Percentiles rank a stretch among this genome's conserved stretches.
Evolutionary conservation across 176 grass and related monocot species (phyloP).

Genomic region (Ensete ventricosum): DNA sequence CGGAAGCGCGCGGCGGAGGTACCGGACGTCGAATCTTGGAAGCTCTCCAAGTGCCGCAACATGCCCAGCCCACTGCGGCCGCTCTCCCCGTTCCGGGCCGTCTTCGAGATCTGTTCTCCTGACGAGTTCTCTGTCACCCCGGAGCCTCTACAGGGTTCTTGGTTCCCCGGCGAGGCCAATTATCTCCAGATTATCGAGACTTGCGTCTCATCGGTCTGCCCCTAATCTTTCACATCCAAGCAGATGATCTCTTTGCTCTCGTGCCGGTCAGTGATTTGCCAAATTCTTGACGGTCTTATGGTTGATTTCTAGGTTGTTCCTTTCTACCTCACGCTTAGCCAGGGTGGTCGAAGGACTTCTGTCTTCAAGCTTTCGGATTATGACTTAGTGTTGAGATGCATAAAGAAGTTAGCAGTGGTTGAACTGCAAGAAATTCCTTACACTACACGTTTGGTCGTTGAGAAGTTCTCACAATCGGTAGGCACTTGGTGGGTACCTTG

Average conservation of each 20-base stretch:
- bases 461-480: conserved; percentile 28
- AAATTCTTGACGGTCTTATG: neutral
- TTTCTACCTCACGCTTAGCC: conserved; percentile 51
- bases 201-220: conserved; percentile 42
- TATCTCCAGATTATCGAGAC: conserved; percentile 55
- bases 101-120: conserved; percentile 59
- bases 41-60: conserved; percentile 53
- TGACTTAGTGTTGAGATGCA: conserved; percentile 49
- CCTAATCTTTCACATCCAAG: neutral
- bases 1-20: conserved; percentile 48
- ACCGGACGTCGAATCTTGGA: conserved; percentile 21
- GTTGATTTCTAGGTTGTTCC: conserved; percentile 44
- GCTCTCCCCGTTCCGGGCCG: conserved; percentile 38
- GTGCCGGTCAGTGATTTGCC: neutral
- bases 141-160: conserved; percentile 33
- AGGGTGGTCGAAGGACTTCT: conserved; percentile 42
- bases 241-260: neutral
- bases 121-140: conserved; percentile 71
- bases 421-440: conserved; percentile 60
- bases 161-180: conserved; percentile 50
- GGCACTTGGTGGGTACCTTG: conserved; percentile 32
- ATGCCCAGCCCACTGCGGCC: conserved; percentile 11
- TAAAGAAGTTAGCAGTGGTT: conserved; percentile 56
- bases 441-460: conserved; percentile 40
- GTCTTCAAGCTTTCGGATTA: conserved; percentile 74